Evolutionary conservation across 305 asterid species (phyloP).

Genomic region (Fraxinus platypoda): DNA sequence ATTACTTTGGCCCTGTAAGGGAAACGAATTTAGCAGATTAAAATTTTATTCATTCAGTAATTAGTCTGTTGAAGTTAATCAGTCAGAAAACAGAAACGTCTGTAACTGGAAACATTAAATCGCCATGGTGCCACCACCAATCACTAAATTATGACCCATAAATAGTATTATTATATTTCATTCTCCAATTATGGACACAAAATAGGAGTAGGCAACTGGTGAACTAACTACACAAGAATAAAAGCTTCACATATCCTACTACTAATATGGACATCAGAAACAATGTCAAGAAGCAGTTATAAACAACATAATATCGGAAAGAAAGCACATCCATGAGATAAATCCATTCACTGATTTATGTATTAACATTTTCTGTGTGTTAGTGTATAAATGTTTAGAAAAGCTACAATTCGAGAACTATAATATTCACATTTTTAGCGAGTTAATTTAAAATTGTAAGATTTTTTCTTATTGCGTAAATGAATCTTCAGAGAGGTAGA

Average conservation of each 20-base stretch:
- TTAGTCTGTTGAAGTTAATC: background rate
- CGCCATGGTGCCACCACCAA: background rate
- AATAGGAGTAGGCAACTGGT: background rate
- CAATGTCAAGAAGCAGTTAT: background rate
- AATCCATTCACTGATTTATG: background rate
- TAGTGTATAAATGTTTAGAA: background rate
- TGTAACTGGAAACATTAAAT: background rate
- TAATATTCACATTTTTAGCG: background rate
- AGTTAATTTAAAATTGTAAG: background rate
- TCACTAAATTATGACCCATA: constrained; percentile 14
- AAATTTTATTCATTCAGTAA: background rate
- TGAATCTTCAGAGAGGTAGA: background rate
- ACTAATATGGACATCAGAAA: background rate
- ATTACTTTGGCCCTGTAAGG: constrained; percentile 61
- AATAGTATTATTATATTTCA: background rate
- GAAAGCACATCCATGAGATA: background rate
- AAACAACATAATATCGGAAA: constrained; percentile 12
- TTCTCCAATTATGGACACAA: background rate
- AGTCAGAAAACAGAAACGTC: background rate
- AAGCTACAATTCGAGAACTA: background rate
- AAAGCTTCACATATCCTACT: background rate
- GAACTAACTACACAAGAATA: background rate
- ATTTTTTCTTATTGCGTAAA: background rate
- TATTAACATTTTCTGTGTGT: background rate
- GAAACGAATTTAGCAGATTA: background rate